Evolutionary conservation across 306 rosid species (phyloP), one percentile per base, ranked within the genome.

Genomic region (Vigna trinervia): DNA sequence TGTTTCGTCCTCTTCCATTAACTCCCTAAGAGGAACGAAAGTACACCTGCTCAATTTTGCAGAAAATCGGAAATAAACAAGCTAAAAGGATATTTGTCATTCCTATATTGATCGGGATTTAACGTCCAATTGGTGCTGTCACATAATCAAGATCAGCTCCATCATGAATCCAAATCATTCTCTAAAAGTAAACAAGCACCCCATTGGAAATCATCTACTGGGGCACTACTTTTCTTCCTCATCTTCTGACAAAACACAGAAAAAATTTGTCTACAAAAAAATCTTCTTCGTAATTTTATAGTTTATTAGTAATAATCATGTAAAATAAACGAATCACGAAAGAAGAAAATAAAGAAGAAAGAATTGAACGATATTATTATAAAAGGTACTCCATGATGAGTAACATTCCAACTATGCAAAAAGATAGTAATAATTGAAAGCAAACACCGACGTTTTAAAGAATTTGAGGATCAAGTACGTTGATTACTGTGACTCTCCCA

Each of bases 311-410:
- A 12, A 66, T n/a, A 73, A 39, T 72, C 28, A 73, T 1, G 41
- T 43, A 19, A 83, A n/a, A 15, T 50, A 61, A 83, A 56, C 34
- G 13, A 69, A 71, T 63, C 62, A 30, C 61, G 15, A 32, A 69
- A 30, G 20, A 69, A 46, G 41, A 28, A 9, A 30, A 52, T 1
- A 38, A 52, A 51, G 23, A 53, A 38, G 28, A 73, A 67, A 69
- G 72, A 67, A 68, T 62, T 32, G 61, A 60, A 67, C 19, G 17
- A 73, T 77, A 63, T 47, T 41, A 45, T 45, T 41, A 54, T 68
- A 77, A 87, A 87, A 86, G 90, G 83, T 54, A 82, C 54, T 62
- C 88, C 86, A 81, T 80, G 79, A 83, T 50, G 79, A 68, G 83
- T 72, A 73, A 71, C 67, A 64, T 50, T 87, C 88, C 88, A 82